phyloP scores from a whole-genome alignment of 192 early-diverging fungal species.

The Linnemannia schmuckeri region DNA sequence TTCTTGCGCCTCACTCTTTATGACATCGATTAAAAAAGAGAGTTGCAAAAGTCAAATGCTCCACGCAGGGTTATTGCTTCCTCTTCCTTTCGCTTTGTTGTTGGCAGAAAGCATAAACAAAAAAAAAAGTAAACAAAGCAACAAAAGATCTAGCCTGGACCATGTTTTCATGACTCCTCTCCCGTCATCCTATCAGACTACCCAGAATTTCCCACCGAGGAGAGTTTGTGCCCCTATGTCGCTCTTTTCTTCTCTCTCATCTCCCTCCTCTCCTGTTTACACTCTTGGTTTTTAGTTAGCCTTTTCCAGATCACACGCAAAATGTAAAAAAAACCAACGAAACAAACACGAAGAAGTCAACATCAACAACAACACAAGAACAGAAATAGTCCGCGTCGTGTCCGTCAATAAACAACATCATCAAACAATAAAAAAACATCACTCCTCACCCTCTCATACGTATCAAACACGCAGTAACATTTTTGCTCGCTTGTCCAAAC shows the following conservation, averaged over 20 bases:
- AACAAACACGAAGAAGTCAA: neutral
- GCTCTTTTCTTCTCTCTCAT: neutral
- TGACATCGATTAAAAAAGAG: no score
- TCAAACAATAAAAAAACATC: neutral
- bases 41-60: no score
- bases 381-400: neutral
- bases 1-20: no score
- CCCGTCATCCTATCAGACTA: neutral
- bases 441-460: neutral
- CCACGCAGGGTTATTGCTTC: no score
- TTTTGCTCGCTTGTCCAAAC: no score
- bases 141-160: neutral
- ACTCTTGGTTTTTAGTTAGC: neutral
- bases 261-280: neutral
- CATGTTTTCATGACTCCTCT: neutral
- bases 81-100: neutral
- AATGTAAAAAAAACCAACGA: neutral
- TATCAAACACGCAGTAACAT: neutral
- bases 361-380: neutral
- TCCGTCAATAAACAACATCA: neutral
- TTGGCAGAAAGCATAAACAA: neutral
- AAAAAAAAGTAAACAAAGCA: neutral
- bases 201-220: neutral
- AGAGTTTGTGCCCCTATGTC: neutral
- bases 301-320: neutral